A percentile compares a stretch with the other conserved stretches of the same genome.
These are phyloP conservation scores for thale cress (Arabidopsis thaliana) DNA, from an alignment of 345 rosid genomes.

Conservation along the genomic window DNA sequence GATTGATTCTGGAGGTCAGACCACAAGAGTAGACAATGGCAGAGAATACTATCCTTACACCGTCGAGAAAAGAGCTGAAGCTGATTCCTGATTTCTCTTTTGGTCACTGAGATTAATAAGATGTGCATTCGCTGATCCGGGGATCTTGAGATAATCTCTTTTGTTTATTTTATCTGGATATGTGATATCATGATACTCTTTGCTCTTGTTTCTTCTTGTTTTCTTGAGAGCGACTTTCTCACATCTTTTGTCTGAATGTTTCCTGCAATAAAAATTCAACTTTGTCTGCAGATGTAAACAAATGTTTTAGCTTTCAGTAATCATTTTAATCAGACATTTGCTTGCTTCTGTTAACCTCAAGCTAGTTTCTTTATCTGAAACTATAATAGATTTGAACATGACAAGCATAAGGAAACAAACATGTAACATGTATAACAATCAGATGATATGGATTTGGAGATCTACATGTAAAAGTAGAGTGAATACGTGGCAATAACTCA, in stretches of 20 bases:
- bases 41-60: slow-evolving; percentile 95
- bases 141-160: slow-evolving; percentile 30
- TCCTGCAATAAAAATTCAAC: slow-evolving; percentile 31
- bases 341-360: slow-evolving; percentile 15
- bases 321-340: slow-evolving; percentile 18
- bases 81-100: slow-evolving; percentile 52
- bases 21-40: slow-evolving; percentile 84
- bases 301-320: slow-evolving; percentile 18
- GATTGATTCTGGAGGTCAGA: slow-evolving; percentile 92
- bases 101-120: slow-evolving; percentile 30
- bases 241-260: slow-evolving; percentile 31
- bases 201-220: slow-evolving; percentile 33
- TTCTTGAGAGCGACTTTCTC: slow-evolving; percentile 29
- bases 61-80: slow-evolving; percentile 74
- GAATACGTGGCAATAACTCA: slow-evolving; percentile 67
- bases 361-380: neutral
- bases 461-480: slow-evolving; percentile 25
- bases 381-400: neutral
- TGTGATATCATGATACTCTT: slow-evolving; percentile 48
- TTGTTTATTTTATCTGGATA: slow-evolving; percentile 49
- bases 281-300: neutral
- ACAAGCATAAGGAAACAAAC: slow-evolving; percentile 8
- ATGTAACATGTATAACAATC: neutral
- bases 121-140: slow-evolving; percentile 25
- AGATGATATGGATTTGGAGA: slow-evolving; percentile 27